Evolutionary conservation across 352 stramenopile species (phyloP).

Genomic region (Pythium chondricola): DNA sequence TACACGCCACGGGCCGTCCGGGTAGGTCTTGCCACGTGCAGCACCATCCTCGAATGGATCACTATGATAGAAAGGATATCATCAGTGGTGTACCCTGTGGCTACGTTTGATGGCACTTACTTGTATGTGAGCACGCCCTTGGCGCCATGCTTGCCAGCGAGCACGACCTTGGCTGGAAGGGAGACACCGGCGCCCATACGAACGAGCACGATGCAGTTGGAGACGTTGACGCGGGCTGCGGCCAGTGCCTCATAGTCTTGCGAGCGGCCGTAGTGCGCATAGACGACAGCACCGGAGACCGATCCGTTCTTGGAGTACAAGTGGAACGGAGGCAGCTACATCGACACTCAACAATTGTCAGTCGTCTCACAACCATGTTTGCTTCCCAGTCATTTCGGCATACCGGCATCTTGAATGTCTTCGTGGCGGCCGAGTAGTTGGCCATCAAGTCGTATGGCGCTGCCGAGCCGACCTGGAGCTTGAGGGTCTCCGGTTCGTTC

Average conservation of each 20-base stretch:
- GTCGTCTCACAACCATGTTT: too few species aligned
- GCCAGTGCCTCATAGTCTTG: constrained; percentile 59
- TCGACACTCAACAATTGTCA: constrained; percentile 7
- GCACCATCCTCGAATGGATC: constrained; percentile 61
- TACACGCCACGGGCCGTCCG: constrained; percentile 63
- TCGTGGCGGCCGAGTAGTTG: constrained; percentile 23
- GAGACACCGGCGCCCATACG: constrained; percentile 62
- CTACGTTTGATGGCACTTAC: constrained; percentile 30
- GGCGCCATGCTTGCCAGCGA: constrained; percentile 56
- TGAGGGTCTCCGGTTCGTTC: constrained; percentile 62
- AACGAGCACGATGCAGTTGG: constrained; percentile 49
- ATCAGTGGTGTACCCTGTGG: too few species aligned
- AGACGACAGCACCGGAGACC: constrained; percentile 49
- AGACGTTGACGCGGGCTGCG: constrained; percentile 41
- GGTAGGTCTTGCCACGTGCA: constrained; percentile 40
- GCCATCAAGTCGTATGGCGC: constrained; percentile 26
- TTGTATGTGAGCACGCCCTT: constrained; percentile 70
- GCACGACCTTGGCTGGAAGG: constrained; percentile 59
- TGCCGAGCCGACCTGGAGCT: constrained; percentile 27
- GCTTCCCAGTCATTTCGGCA: too few species aligned
- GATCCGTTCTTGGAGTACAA: constrained; percentile 79
- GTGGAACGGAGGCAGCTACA: constrained; percentile 56
- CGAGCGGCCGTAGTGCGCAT: constrained; percentile 65
- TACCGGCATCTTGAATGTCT: constrained; percentile 25
- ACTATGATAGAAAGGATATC: constrained; percentile 15